These are phyloP conservation scores for Actinidia arguta DNA, from an alignment of 179 eudicot species.

Conservation along the genomic window DNA sequence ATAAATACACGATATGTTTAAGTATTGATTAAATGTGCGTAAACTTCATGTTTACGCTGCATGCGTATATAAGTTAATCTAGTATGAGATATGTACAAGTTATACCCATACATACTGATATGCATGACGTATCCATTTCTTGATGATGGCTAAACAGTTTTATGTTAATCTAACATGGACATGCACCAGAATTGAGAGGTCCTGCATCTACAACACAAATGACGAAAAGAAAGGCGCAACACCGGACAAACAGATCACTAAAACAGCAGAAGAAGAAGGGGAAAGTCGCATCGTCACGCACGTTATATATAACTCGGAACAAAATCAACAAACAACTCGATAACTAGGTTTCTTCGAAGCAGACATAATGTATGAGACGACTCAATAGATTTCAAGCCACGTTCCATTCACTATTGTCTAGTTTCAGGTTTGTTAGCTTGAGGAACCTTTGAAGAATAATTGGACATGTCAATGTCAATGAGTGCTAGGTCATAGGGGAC, in stretches of 20 bases:
- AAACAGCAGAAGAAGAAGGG: not conserved
- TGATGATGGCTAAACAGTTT: not conserved
- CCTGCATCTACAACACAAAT: conserved; percentile 2
- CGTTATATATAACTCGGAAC: not conserved
- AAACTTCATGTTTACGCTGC: no score
- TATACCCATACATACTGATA: no score
- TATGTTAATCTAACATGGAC: not conserved
- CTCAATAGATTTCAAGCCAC: not conserved
- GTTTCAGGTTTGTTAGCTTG: conserved; percentile 47
- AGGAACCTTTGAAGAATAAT: conserved; percentile 61
- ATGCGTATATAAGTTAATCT: no score
- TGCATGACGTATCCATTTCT: not conserved
- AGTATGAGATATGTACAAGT: no score
- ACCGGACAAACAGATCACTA: not conserved
- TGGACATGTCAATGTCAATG: conserved; percentile 79
- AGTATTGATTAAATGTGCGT: no score
- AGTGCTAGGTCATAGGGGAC: conserved; percentile 78
- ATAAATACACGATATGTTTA: no score
- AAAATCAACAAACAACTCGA: conserved; percentile 4
- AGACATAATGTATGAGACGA: not conserved
- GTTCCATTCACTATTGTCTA: conserved; percentile 45
- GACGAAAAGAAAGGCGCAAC: not conserved
- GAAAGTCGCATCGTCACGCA: not conserved
- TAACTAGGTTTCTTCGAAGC: not conserved
- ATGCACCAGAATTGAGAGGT: not conserved